Percentiles rank a stretch among this genome's conserved stretches.
Evolutionary conservation across 768 basidiomycete species (phyloP).

Genomic region (Polyporus arcularius): DNA sequence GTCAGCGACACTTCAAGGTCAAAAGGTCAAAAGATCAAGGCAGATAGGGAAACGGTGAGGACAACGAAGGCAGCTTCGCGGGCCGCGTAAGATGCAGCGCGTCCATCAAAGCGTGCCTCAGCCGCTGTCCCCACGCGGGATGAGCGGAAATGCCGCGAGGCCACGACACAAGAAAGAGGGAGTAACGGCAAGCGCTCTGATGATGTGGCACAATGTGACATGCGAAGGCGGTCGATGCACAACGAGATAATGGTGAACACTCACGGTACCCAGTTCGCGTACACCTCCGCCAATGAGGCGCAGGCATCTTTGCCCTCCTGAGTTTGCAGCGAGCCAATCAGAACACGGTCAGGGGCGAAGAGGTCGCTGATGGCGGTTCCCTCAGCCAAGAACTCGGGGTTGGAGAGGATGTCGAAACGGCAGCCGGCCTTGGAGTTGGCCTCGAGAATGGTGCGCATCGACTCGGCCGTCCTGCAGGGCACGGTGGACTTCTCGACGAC

Average conservation of each 20-base stretch:
- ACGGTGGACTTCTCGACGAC: constrained; percentile 99
- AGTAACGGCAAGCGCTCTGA: too few relatives aligned
- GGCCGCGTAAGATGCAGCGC: too few relatives aligned
- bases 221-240: background rate
- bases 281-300: constrained; percentile 72
- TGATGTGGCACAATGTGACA: background rate
- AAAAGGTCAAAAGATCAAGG: background rate
- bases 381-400: constrained; percentile 99
- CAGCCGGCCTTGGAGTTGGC: constrained; percentile 93
- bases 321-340: constrained; percentile 95
- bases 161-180: too few relatives aligned
- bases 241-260: constrained; percentile 32
- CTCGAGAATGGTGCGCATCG: constrained; percentile 99
- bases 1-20: background rate
- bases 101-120: too few relatives aligned
- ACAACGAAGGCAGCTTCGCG: too few relatives aligned
- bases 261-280: constrained; percentile 96
- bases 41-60: too few relatives aligned
- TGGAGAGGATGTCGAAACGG: constrained; percentile 97
- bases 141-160: too few relatives aligned
- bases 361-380: constrained; percentile 95
- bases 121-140: too few relatives aligned
- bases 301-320: constrained; percentile 84
- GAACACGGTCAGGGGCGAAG: constrained; percentile 88
- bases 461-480: constrained; percentile 97